Conservation (phyloP, 2,329 filamentous ascomycete genomes). For the Tolypocladium cylindrosporum region DNA sequence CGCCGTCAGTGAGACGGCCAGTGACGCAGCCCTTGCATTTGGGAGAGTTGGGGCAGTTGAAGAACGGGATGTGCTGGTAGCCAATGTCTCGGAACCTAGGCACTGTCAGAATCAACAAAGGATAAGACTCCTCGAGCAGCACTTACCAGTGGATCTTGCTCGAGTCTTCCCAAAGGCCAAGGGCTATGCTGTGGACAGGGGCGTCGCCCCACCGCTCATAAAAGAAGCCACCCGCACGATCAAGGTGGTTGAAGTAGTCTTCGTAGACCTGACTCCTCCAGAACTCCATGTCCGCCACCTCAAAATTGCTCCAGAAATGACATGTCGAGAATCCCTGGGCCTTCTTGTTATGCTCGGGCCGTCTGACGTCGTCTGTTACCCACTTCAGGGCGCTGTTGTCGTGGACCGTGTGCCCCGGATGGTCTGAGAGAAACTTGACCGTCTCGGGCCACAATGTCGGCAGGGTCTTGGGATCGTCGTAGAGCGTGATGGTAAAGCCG, state of each 20-base stretch:
- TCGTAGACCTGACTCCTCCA: conserved; percentile 87
- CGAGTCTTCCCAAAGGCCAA: conserved; percentile 86
- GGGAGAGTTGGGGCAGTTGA: conserved; percentile 94
- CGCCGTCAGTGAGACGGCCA: conserved; percentile 82
- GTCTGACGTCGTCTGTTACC: conserved; percentile 67
- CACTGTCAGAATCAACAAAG: conserved; percentile 4
- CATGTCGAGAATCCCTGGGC: conserved; percentile 95
- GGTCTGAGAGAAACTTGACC: conserved; percentile 74
- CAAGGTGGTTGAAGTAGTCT: conserved; percentile 92
- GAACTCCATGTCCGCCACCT: conserved; percentile 87
- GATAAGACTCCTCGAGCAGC: not conserved
- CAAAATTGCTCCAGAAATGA: conserved; percentile 99
- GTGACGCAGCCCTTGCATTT: conserved; percentile 86
- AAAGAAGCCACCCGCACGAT: conserved; percentile 95
- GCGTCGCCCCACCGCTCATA: conserved; percentile 98
- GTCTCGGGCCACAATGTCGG: conserved; percentile 93
- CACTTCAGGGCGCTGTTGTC: conserved; percentile 79
- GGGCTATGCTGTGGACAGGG: conserved; percentile 86
- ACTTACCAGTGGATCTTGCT: conserved; percentile 86
- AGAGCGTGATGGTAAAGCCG: conserved; percentile 95
- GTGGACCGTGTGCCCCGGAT: conserved; percentile 65
- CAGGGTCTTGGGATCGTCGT: conserved; percentile 81
- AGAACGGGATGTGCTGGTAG: conserved; percentile 96
- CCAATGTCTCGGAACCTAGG: conserved; percentile 96
- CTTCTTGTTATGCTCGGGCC: conserved; percentile 69